Evolutionary conservation across 495 filamentous ascomycete species (phyloP).

Genomic region (Daldinia decipiens): DNA sequence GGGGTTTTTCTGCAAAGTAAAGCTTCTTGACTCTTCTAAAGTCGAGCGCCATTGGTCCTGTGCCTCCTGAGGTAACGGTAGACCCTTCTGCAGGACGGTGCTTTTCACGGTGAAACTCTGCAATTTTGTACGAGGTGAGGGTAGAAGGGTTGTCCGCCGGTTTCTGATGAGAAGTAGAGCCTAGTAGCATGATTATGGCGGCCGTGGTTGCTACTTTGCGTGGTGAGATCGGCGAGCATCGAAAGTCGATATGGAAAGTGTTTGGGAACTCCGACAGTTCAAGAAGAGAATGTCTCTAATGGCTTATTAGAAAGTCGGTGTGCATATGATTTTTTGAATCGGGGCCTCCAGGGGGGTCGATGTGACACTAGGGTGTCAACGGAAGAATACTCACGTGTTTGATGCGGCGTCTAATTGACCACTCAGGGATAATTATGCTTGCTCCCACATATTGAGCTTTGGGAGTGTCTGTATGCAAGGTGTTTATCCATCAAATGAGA

Average conservation of each 20-base stretch:
- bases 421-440: conserved; percentile 19
- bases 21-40: conserved; percentile 10
- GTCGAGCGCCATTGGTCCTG: conserved; percentile 31
- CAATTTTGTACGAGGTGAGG: conserved; percentile 38
- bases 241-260: conserved; percentile 32
- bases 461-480: conserved; percentile 35
- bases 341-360: conserved; percentile 35
- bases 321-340: conserved; percentile 45
- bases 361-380: conserved; percentile 45
- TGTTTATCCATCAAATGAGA: conserved; percentile 25
- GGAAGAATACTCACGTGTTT: conserved; percentile 40
- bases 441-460: conserved; percentile 13
- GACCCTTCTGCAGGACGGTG: conserved; percentile 41
- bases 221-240: conserved; percentile 43
- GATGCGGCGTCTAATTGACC: conserved; percentile 40
- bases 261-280: conserved; percentile 37
- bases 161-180: conserved; percentile 30
- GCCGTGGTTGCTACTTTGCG: conserved; percentile 38
- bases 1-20: conserved; percentile 21
- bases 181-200: conserved; percentile 35
- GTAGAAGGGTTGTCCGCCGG: conserved; percentile 27
- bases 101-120: conserved; percentile 46
- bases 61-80: conserved; percentile 30
- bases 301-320: conserved; percentile 42
- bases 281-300: conserved; percentile 37